Evolutionary conservation across 108 stramenopile genomes (phyloP).

Genomic region (Chaetoceros tenuissimus): DNA sequence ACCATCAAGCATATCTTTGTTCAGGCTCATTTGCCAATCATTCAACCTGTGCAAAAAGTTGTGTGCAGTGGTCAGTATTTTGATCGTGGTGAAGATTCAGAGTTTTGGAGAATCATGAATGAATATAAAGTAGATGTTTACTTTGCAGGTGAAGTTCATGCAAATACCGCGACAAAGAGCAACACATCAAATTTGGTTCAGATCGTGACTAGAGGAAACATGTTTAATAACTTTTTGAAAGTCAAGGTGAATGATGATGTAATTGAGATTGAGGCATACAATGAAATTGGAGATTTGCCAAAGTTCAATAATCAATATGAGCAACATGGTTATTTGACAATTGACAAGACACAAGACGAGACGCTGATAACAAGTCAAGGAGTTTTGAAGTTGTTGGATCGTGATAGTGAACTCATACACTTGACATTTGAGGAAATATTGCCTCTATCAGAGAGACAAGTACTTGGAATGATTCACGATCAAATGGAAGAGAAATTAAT

Average conservation of each 20-base stretch:
- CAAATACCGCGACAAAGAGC: not conserved
- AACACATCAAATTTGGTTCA: not conserved
- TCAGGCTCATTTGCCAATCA: slow-evolving; percentile 1
- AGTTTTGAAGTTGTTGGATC: slow-evolving; percentile 1
- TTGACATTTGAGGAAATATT: slow-evolving; percentile 1
- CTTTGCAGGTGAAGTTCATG: slow-evolving; percentile 9
- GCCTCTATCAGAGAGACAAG: not conserved
- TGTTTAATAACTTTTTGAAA: not conserved
- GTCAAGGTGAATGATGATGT: slow-evolving; percentile 1
- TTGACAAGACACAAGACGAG: slow-evolving; percentile 1
- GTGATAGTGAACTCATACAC: not conserved
- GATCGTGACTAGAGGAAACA: slow-evolving; percentile 1
- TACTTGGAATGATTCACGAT: slow-evolving; percentile 1
- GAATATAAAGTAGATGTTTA: slow-evolving; percentile 4
- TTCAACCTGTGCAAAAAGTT: slow-evolving; percentile 4
- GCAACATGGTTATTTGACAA: not conserved
- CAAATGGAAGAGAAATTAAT: not conserved
- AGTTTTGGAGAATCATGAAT: slow-evolving; percentile 6
- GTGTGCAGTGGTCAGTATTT: not conserved
- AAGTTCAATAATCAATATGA: slow-evolving; percentile 3
- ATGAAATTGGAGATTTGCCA: not conserved
- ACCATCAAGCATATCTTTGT: slow-evolving; percentile 7
- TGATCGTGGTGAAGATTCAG: not conserved
- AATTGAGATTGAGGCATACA: slow-evolving; percentile 1
- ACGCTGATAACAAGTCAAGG: not conserved